phyloP scores from a whole-genome alignment of 2,329 filamentous ascomycete species.

The Fusarium sp. region DNA sequence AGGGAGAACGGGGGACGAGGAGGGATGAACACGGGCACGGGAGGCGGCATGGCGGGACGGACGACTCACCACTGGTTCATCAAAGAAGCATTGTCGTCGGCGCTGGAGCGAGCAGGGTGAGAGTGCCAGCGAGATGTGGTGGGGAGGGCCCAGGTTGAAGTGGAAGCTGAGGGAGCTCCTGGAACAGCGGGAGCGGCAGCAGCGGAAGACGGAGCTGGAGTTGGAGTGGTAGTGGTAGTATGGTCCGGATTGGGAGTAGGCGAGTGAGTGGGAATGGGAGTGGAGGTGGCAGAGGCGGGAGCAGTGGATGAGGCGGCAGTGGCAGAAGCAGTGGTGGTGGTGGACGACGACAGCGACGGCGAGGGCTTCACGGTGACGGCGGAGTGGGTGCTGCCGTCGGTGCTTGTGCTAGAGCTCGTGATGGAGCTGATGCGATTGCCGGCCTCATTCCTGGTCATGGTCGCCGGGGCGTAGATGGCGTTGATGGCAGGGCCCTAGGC shows the following conservation, averaged over 20 bases:
- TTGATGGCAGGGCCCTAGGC: constrained; percentile 47
- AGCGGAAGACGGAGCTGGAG: constrained; percentile 32
- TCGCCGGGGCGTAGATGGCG: constrained; percentile 55
- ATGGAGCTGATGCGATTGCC: constrained; percentile 67
- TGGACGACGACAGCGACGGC: constrained; percentile 33
- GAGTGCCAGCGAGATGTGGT: constrained; percentile 36
- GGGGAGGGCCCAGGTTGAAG: constrained; percentile 24
- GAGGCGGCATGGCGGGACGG: constrained; percentile 22
- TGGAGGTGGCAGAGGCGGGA: constrained; percentile 47
- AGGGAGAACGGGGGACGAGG: constrained; percentile 24
- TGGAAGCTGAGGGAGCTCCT: constrained; percentile 33
- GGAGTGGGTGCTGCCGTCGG: constrained; percentile 75
- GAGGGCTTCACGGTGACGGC: constrained; percentile 71
- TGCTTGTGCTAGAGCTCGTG: constrained; percentile 66
- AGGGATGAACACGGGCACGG: constrained; percentile 27
- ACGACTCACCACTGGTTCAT: constrained; percentile 45
- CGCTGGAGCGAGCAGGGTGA: constrained; percentile 33
- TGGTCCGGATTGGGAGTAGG: constrained; percentile 41
- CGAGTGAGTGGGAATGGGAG: constrained; percentile 47
- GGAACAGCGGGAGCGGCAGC: constrained; percentile 30
- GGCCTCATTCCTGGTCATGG: constrained; percentile 77
- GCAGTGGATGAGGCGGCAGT: constrained; percentile 46
- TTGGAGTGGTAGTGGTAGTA: constrained; percentile 10
- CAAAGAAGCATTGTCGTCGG: constrained; percentile 42
- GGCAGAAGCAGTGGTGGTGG: constrained; percentile 52